A percentile compares a stretch with the other conserved stretches of the same genome.
Conservation (phyloP, 768 basidiomycete species). For the Arthromyces matolae region DNA sequence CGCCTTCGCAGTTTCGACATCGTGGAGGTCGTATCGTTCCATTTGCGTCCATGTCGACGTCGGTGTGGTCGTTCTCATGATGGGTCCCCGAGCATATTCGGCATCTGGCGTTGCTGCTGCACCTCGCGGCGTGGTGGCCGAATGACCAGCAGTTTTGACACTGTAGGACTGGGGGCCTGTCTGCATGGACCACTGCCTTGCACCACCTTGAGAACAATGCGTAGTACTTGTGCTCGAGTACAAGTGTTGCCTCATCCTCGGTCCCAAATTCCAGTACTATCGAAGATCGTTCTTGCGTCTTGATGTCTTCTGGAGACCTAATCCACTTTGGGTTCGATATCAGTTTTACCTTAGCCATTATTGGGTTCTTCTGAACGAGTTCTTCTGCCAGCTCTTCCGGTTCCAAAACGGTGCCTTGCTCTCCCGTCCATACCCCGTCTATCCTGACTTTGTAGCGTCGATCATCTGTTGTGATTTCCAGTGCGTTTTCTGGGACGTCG, state of each 20-base stretch:
- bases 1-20: neutral
- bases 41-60: neutral
- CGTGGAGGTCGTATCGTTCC: neutral
- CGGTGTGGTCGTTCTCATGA: neutral
- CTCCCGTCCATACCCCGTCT: too few relatives aligned
- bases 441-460: too few relatives aligned
- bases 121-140: conserved; percentile 5
- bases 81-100: neutral
- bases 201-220: neutral
- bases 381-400: neutral
- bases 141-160: conserved; percentile 9
- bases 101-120: neutral
- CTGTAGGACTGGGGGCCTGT: neutral
- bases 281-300: too few relatives aligned
- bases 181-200: neutral
- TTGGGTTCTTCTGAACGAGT: neutral
- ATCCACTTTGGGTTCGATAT: neutral
- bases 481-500: too few relatives aligned
- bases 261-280: neutral
- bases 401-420: neutral
- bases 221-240: neutral
- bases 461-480: too few relatives aligned
- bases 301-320: too few relatives aligned
- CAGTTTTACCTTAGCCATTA: neutral
- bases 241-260: neutral